Conservation (phyloP, 31 red algal species). For the Bonnemaisonia californica region DNA sequence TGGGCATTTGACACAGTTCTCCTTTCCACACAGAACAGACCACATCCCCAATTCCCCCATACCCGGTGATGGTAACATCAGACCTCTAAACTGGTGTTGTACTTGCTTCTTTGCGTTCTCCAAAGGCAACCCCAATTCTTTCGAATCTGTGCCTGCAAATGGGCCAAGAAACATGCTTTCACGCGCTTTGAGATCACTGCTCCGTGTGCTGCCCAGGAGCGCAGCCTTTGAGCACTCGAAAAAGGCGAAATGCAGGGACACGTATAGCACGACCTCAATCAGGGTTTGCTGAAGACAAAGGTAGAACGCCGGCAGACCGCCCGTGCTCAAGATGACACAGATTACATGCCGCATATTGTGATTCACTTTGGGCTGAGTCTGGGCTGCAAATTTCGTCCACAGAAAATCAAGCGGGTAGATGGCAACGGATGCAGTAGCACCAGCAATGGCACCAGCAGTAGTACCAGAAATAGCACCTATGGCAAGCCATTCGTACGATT, state of each 20-base stretch:
- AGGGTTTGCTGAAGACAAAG: conserved; percentile 81
- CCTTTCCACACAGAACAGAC: conserved; percentile 33
- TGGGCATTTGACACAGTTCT: background rate
- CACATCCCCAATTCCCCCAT: conserved; percentile 55
- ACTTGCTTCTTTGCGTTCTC: conserved; percentile 88
- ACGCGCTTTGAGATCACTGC: conserved; percentile 9
- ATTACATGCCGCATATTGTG: conserved; percentile 50
- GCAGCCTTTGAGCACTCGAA: conserved; percentile 65
- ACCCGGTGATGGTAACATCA: conserved; percentile 6
- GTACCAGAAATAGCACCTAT: conserved; percentile 30
- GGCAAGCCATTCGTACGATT: conserved; percentile 32
- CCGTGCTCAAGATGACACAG: conserved; percentile 27
- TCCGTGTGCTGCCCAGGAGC: conserved; percentile 12
- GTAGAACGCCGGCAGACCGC: conserved; percentile 86
- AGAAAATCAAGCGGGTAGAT: conserved; percentile 96
- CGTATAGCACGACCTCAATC: conserved; percentile 86
- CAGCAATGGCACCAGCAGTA: conserved; percentile 64
- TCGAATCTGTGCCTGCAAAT: conserved; percentile 55
- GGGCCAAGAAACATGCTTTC: conserved; percentile 68
- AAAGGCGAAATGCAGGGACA: conserved; percentile 73
- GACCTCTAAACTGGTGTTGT: conserved; percentile 54
- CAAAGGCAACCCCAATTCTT: conserved; percentile 73
- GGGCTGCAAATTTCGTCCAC: conserved; percentile 87
- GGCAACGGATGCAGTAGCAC: conserved; percentile 58
- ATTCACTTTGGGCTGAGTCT: conserved; percentile 64